These are phyloP conservation scores for Litchi chinensis DNA, from an alignment of 345 rosid species.

Conservation along the genomic window DNA sequence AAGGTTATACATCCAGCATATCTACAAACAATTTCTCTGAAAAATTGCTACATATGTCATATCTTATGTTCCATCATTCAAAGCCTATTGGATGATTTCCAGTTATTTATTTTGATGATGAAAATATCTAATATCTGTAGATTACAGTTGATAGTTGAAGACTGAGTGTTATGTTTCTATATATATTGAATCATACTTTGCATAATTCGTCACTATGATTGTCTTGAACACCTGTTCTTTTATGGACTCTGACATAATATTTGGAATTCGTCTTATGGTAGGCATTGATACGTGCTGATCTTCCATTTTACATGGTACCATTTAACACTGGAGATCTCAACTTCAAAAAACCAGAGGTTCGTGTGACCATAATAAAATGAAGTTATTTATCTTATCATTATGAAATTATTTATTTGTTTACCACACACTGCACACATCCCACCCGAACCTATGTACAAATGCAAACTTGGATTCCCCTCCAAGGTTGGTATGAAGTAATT, in stretches of 20 bases:
- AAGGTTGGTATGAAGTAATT: not conserved
- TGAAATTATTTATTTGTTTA: not conserved
- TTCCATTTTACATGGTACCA: constrained; percentile 90
- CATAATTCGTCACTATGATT: constrained; percentile 5
- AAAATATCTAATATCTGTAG: not conserved
- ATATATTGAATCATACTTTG: not conserved
- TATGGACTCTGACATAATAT: not conserved
- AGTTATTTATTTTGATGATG: not conserved
- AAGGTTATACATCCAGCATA: not conserved
- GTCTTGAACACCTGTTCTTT: not conserved
- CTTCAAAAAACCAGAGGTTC: constrained; percentile 84
- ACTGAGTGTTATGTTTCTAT: not conserved
- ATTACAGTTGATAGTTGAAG: not conserved
- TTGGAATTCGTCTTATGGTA: constrained; percentile 30
- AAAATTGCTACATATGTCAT: not conserved
- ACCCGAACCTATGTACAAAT: not conserved
- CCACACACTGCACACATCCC: not conserved
- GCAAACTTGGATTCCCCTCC: not conserved
- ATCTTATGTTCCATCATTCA: not conserved
- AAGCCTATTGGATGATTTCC: constrained; percentile 6
- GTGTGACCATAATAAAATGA: constrained; percentile 23
- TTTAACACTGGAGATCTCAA: constrained; percentile 61
- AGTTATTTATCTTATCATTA: not conserved
- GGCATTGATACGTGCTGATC: constrained; percentile 87
- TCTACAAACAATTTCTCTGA: not conserved